Base-by-base conservation (phyloP, 768 basidiomycete genomes). In the Phaeolepiota aurea region DNA sequence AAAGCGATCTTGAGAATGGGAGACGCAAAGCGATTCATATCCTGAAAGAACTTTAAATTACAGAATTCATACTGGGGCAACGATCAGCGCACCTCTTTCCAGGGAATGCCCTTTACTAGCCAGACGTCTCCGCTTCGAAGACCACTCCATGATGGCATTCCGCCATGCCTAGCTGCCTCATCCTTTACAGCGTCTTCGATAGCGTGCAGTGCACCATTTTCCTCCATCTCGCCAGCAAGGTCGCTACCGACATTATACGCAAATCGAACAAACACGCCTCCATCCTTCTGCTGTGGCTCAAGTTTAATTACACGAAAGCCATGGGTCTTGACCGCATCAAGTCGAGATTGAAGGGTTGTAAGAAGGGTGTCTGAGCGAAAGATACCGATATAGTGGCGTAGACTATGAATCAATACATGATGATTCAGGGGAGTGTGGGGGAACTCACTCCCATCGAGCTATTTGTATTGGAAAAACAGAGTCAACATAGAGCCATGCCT, bases 261-360 rank as follows among this genome's bases (percentile, higher is more conserved):
- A 55, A 91, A 89, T 21, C 69, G 69, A 25, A 91, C 80, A 54
- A 89, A 91, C 12, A 87, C 80, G 3, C 91, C 91, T 2, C 90
- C 90, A 45, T 92, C 89, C 51, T 92, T 93, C 38, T 62, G 58
- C 45, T 78, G 70, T 4, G 79, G 78, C 39, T 87, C 69, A 3
- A 89, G 51, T 16, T 74, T 71, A 3, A 81, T 52, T n/a, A 88
- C 60, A 20, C 65, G 62, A 53, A 91, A 87, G 23, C 63, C 66
- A 48, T 79, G 74, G 0, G 68, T 51, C 20, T 71, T 69, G 30
- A 87, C 66, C 4, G 58, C 47, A 10, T 72, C 64, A 5, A 91
- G 63, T 22, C 77, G 66, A 1, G 54, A 42, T 30, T 60, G 46
- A 14, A 92, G 59, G 20, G 54, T 37, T 2, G 58, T 62, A 19